Evolutionary conservation across 768 basidiomycete genomes (phyloP).

Genomic region (Hydnum rufescens): DNA sequence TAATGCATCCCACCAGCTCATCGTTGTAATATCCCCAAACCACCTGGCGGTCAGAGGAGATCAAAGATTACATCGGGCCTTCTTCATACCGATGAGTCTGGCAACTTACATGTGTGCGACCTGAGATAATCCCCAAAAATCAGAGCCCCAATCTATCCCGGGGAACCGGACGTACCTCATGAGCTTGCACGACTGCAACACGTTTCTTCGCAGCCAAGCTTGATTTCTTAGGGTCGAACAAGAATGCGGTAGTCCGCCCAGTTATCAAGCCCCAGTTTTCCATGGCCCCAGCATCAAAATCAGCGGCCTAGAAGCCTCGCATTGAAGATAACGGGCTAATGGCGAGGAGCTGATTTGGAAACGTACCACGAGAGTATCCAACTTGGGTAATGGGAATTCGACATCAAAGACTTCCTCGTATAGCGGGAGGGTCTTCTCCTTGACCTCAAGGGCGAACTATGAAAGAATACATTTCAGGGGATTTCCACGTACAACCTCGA

Average conservation of each 20-base stretch:
- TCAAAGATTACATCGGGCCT: neutral
- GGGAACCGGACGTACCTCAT: slow-evolving; percentile 46
- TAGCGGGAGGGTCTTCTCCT: slow-evolving; percentile 58
- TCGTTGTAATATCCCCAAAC: slow-evolving; percentile 88
- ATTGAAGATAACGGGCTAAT: slow-evolving; percentile 1
- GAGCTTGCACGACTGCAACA: slow-evolving; percentile 60
- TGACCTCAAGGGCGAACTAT: slow-evolving; percentile 80
- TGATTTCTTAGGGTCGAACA: slow-evolving; percentile 57
- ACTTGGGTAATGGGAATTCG: slow-evolving; percentile 81
- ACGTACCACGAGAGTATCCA: slow-evolving; percentile 74
- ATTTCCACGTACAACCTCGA: too few relatives aligned
- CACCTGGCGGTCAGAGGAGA: neutral
- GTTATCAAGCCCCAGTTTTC: slow-evolving; percentile 93
- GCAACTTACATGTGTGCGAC: slow-evolving; percentile 10
- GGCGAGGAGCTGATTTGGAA: neutral
- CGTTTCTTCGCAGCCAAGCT: slow-evolving; percentile 58
- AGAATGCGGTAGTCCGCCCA: slow-evolving; percentile 61
- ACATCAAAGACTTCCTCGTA: slow-evolving; percentile 88
- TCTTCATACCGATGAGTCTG: neutral
- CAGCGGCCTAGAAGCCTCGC: slow-evolving; percentile 31
- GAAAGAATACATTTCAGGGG: too few relatives aligned
- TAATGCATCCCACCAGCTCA: slow-evolving; percentile 83
- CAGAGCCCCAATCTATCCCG: neutral
- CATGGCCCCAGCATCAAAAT: slow-evolving; percentile 87
- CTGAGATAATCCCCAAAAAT: neutral